Conservation (phyloP, 1,284 basidiomycete species). For the Cutaneotrichosporon spelunceum region DNA sequence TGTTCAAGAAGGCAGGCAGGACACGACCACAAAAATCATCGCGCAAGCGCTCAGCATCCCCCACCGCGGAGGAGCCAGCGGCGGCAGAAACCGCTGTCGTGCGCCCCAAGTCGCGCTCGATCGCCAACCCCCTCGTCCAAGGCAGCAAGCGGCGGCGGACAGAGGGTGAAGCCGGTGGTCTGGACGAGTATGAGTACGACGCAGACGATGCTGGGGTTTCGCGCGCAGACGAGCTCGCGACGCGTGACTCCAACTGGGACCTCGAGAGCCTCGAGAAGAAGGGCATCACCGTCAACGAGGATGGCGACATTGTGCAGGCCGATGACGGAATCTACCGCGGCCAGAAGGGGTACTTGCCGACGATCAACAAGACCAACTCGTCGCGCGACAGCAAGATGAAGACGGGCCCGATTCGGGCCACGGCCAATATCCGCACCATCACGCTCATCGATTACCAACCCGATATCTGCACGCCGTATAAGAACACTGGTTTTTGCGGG, state of each 20-base stretch:
- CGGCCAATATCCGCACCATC: slow-evolving; percentile 85
- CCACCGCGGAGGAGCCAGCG: slow-evolving; percentile 46
- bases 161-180: slow-evolving; percentile 56
- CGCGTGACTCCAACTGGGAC: slow-evolving; percentile 53
- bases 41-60: slow-evolving; percentile 67
- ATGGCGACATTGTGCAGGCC: slow-evolving; percentile 42
- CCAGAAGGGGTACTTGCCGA: slow-evolving; percentile 73
- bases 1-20: slow-evolving; percentile 80
- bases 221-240: slow-evolving; percentile 48
- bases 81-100: slow-evolving; percentile 59
- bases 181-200: slow-evolving; percentile 60
- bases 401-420: slow-evolving; percentile 74
- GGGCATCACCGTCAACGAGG: slow-evolving; percentile 47
- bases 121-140: slow-evolving; percentile 69
- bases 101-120: slow-evolving; percentile 65
- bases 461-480: slow-evolving; percentile 99
- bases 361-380: slow-evolving; percentile 68
- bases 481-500: slow-evolving; percentile 98
- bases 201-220: slow-evolving; percentile 41
- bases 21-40: slow-evolving; percentile 61
- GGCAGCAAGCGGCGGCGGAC: slow-evolving; percentile 70
- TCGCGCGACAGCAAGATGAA: slow-evolving; percentile 82
- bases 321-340: slow-evolving; percentile 90
- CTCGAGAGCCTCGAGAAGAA: slow-evolving; percentile 38
- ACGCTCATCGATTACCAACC: slow-evolving; percentile 98